Evolutionary conservation across 2,329 filamentous ascomycete species (phyloP).

Genomic region (Arthrinium puccinioides): DNA sequence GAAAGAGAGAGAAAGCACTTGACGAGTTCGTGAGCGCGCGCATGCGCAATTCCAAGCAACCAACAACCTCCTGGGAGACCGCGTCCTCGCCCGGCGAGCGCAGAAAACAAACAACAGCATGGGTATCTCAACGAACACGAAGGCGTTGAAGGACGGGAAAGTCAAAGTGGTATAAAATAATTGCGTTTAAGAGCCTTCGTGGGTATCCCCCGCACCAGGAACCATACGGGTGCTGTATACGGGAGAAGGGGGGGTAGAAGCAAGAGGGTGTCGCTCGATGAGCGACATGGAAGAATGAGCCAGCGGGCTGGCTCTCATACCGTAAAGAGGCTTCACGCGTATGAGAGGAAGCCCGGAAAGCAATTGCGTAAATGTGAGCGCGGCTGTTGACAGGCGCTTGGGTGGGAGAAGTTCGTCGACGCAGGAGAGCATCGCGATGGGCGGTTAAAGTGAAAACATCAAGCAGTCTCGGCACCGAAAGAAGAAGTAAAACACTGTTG

Average conservation of each 20-base stretch:
- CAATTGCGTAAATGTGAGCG: too few species aligned
- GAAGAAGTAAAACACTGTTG: constrained; percentile 15
- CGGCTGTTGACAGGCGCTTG: background rate
- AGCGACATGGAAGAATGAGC: too few species aligned
- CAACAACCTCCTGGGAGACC: constrained; percentile 1
- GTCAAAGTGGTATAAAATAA: background rate
- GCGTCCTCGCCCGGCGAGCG: constrained; percentile 14
- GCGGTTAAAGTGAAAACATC: constrained; percentile 24
- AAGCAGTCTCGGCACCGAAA: constrained; percentile 19
- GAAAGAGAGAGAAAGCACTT: too few species aligned
- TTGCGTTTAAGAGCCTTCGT: constrained; percentile 11
- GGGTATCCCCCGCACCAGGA: constrained; percentile 10
- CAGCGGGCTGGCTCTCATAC: too few species aligned
- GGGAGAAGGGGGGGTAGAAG: constrained; percentile 7
- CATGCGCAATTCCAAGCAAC: too few species aligned
- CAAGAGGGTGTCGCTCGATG: constrained; percentile 10
- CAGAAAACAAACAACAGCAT: constrained; percentile 1
- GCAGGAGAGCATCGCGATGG: constrained; percentile 4
- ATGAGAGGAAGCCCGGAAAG: constrained; percentile 15
- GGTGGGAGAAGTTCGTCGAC: background rate
- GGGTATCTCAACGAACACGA: constrained; percentile 16
- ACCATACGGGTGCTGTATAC: constrained; percentile 9
- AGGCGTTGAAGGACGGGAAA: constrained; percentile 4
- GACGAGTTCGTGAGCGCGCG: too few species aligned
- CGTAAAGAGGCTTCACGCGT: too few species aligned